These are phyloP conservation scores for Curvularia sp. DNA, from an alignment of 2,329 filamentous ascomycete species.

Conservation along the genomic window DNA sequence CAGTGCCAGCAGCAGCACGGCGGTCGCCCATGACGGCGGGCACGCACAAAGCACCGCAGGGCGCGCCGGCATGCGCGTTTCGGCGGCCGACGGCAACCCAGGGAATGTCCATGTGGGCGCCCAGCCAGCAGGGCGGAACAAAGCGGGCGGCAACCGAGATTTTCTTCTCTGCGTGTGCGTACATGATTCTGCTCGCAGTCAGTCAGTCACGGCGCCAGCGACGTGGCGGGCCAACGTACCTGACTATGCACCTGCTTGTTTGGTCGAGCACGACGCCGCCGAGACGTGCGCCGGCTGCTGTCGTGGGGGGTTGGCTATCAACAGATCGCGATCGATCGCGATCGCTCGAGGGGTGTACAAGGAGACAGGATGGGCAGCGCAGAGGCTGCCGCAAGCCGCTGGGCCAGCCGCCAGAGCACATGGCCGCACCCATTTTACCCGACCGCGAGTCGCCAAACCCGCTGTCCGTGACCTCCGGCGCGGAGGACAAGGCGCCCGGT, in stretches of 20 bases:
- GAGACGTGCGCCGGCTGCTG: slow-evolving; percentile 11
- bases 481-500: slow-evolving; percentile 1
- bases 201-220: neutral
- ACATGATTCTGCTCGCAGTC: no score
- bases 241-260: slow-evolving; percentile 6
- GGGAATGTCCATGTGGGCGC: neutral
- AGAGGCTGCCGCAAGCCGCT: slow-evolving; percentile 13
- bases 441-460: neutral
- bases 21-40: neutral
- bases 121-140: neutral
- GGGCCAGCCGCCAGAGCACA: slow-evolving; percentile 11
- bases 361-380: neutral
- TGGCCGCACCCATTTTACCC: neutral
- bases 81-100: neutral
- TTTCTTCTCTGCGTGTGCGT: neutral
- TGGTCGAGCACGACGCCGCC: neutral
- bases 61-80: no score
- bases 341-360: neutral
- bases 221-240: neutral
- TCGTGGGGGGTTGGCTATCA: neutral
- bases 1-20: no score
- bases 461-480: slow-evolving; percentile 3
- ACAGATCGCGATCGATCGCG: slow-evolving; percentile 6
- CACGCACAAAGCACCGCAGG: neutral
- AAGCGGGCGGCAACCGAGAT: neutral